These are phyloP conservation scores for Trifolium subterraneum DNA, from an alignment of 306 rosid genomes.

Conservation along the genomic window DNA sequence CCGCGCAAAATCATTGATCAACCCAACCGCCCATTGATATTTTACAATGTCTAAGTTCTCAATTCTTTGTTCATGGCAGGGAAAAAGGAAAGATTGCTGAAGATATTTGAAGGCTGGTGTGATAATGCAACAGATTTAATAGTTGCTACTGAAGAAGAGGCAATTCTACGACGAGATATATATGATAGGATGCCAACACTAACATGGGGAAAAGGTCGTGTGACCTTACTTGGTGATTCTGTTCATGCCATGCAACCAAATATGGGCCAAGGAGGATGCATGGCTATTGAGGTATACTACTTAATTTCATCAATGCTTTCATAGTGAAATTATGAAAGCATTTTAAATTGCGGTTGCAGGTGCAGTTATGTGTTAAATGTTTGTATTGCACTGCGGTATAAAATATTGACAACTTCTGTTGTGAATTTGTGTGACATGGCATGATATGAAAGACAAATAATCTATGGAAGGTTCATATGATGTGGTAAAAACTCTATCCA, in stretches of 20 bases:
- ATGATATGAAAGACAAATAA: not conserved
- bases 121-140: slow-evolving; percentile 85
- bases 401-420: too few species aligned
- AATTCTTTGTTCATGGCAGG: slow-evolving; percentile 53
- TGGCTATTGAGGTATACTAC: slow-evolving; percentile 86
- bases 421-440: too few species aligned
- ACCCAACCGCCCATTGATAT: too few species aligned
- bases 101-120: slow-evolving; percentile 91
- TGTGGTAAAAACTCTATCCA: slow-evolving; percentile 30
- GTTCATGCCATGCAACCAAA: slow-evolving; percentile 99
- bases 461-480: not conserved
- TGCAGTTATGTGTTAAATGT: too few species aligned
- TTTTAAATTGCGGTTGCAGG: too few species aligned
- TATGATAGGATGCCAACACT: slow-evolving; percentile 79
- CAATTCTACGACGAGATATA: slow-evolving; percentile 90
- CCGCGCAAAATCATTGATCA: too few species aligned
- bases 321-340: not conserved
- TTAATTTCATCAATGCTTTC: not conserved
- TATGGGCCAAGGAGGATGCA: slow-evolving; percentile 99
- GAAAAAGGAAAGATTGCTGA: slow-evolving; percentile 75
- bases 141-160: slow-evolving; percentile 83
- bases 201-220: slow-evolving; percentile 92
- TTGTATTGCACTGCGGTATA: too few species aligned
- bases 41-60: not conserved
- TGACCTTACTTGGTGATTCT: slow-evolving; percentile 95